phyloP scores from a whole-genome alignment of 2,329 filamentous ascomycete genomes.

The Penicillium sp. region DNA sequence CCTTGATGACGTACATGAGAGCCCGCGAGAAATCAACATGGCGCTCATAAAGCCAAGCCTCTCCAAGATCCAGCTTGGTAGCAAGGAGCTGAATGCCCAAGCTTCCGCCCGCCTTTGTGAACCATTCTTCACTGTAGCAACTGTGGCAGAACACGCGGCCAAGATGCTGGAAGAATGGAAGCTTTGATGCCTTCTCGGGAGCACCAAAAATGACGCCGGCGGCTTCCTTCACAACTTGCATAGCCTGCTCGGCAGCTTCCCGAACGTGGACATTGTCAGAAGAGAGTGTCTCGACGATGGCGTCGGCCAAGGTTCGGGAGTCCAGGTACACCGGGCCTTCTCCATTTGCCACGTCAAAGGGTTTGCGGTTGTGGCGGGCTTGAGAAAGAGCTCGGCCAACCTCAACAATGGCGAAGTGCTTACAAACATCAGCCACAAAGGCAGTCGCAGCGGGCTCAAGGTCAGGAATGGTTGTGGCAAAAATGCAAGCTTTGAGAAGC shows the following conservation, averaged over 20 bases:
- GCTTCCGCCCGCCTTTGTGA: slow-evolving; percentile 90
- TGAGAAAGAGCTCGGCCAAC: slow-evolving; percentile 82
- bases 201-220: slow-evolving; percentile 78
- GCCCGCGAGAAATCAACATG: slow-evolving; percentile 87
- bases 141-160: slow-evolving; percentile 86
- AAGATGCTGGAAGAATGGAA: slow-evolving; percentile 83
- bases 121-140: slow-evolving; percentile 98
- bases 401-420: slow-evolving; percentile 88
- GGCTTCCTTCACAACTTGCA: slow-evolving; percentile 75
- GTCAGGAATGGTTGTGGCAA: slow-evolving; percentile 77
- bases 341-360: slow-evolving; percentile 81
- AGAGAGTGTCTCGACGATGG: slow-evolving; percentile 83
- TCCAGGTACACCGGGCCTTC: slow-evolving; percentile 88
- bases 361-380: slow-evolving; percentile 71
- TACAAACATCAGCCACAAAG: slow-evolving; percentile 78
- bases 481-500: slow-evolving; percentile 84
- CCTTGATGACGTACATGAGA: slow-evolving; percentile 97
- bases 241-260: slow-evolving; percentile 76
- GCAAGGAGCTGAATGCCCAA: slow-evolving; percentile 86
- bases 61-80: slow-evolving; percentile 80
- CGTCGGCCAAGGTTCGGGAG: slow-evolving; percentile 82
- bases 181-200: slow-evolving; percentile 67
- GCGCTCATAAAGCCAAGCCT: slow-evolving; percentile 76
- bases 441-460: slow-evolving; percentile 73
- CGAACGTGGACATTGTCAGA: slow-evolving; percentile 80